Conservation (phyloP, 805 yeast genomes). For the Peterozyma toletana region DNA sequence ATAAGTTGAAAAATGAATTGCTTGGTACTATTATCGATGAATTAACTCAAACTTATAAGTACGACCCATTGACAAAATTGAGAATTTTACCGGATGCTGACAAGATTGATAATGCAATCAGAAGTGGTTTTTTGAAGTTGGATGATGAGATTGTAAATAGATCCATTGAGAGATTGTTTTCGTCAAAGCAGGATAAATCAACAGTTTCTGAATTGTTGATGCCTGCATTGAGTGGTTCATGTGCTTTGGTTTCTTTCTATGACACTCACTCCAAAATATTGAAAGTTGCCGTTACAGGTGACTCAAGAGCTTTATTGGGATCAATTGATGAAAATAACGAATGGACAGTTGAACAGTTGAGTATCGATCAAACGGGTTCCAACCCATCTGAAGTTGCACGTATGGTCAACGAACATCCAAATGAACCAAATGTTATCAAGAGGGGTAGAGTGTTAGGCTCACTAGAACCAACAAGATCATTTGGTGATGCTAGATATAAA, state of each 20-base stretch:
- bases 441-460: slow-evolving; percentile 91
- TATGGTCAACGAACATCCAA: slow-evolving; percentile 82
- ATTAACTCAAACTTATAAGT: slow-evolving; percentile 56
- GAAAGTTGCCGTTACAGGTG: slow-evolving; percentile 94
- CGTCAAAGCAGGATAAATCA: slow-evolving; percentile 54
- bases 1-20: slow-evolving; percentile 75
- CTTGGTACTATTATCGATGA: slow-evolving; percentile 73
- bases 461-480: slow-evolving; percentile 91
- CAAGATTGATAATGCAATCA: slow-evolving; percentile 71
- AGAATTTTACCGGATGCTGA: slow-evolving; percentile 63
- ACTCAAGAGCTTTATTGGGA: slow-evolving; percentile 87
- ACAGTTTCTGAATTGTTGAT: slow-evolving; percentile 67
- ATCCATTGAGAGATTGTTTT: slow-evolving; percentile 62
- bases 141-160: slow-evolving; percentile 84
- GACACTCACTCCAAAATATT: slow-evolving; percentile 67
- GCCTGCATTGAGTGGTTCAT: slow-evolving; percentile 94
- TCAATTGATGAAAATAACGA: slow-evolving; percentile 52
- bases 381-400: slow-evolving; percentile 82
- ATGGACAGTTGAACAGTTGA: slow-evolving; percentile 85
- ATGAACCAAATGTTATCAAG: slow-evolving; percentile 74
- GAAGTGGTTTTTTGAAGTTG: slow-evolving; percentile 69
- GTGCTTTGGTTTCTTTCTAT: slow-evolving; percentile 83
- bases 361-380: slow-evolving; percentile 92
- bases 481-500: slow-evolving; percentile 95
- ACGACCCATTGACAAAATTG: slow-evolving; percentile 35